Conservation (phyloP, 2,329 filamentous ascomycete species). For the Alternaria postmessia region DNA sequence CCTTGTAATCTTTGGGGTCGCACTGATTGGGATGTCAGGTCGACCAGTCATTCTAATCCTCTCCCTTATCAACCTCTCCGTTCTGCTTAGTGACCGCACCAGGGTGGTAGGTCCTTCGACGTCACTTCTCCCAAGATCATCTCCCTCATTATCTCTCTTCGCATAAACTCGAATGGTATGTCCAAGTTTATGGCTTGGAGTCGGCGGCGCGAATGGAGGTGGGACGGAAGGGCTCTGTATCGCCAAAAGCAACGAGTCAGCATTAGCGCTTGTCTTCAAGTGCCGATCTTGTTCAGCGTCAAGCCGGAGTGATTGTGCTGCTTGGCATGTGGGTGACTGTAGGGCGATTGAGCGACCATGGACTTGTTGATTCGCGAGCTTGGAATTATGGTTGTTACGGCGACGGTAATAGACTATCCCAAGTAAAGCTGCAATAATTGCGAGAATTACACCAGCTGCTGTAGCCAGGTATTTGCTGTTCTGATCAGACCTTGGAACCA, state of each 20-base stretch:
- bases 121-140: not conserved
- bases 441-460: conserved; percentile 76
- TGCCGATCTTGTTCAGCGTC: not conserved
- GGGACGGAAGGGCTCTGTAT: not conserved
- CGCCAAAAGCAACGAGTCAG: not conserved
- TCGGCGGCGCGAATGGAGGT: not conserved
- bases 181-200: not conserved
- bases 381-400: not conserved
- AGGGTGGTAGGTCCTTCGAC: not conserved
- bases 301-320: not conserved
- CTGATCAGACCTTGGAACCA: conserved; percentile 65
- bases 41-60: not conserved
- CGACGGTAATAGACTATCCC: not conserved
- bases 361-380: not conserved
- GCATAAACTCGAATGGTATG: not conserved
- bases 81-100: not conserved
- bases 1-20: not conserved
- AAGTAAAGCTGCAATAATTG: conserved; percentile 60
- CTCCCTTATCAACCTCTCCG: not conserved
- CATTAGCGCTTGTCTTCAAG: not conserved
- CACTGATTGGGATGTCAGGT: conserved; percentile 1
- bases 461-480: conserved; percentile 86
- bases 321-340: not conserved
- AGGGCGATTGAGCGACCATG: not conserved
- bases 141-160: not conserved